Percentiles rank a stretch among this genome's conserved stretches.
Conservation (phyloP, 2,329 filamentous ascomycete genomes). For the Aureobasidium namibiae region DNA sequence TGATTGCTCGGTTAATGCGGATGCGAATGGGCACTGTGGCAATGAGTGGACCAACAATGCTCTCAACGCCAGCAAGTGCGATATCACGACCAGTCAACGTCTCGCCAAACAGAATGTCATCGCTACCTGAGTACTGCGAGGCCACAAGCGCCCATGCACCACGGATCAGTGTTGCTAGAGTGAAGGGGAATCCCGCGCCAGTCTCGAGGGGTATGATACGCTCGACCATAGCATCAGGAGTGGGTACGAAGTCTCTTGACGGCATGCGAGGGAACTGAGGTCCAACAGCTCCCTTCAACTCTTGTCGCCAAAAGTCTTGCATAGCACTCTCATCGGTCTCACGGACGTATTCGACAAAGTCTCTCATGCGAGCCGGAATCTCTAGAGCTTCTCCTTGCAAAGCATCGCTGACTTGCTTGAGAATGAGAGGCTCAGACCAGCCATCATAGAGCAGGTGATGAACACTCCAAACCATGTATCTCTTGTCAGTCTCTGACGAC, state of each 20-base stretch:
- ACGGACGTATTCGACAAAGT: slow-evolving; percentile 28
- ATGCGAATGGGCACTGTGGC: slow-evolving; percentile 32
- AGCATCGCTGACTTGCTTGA: slow-evolving; percentile 22
- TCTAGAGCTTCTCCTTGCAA: not conserved
- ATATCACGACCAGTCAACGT: slow-evolving; percentile 30
- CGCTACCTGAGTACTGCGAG: slow-evolving; percentile 21
- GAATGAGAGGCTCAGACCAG: slow-evolving; percentile 28
- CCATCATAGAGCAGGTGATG: slow-evolving; percentile 36
- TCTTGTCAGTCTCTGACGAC: not conserved
- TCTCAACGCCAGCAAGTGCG: slow-evolving; percentile 25
- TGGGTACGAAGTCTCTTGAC: slow-evolving; percentile 17
- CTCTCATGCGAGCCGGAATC: slow-evolving; percentile 16
- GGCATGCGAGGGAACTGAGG: slow-evolving; percentile 28
- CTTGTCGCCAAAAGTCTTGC: slow-evolving; percentile 27
- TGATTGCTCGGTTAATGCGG: slow-evolving; percentile 20
- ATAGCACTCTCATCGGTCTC: slow-evolving; percentile 19
- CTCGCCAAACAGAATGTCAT: slow-evolving; percentile 29
- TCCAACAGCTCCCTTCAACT: slow-evolving; percentile 23
- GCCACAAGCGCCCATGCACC: slow-evolving; percentile 27
- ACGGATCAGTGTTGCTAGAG: slow-evolving; percentile 24
- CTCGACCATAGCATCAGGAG: slow-evolving; percentile 21
- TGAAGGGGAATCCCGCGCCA: slow-evolving; percentile 21
- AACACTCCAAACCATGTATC: slow-evolving; percentile 26
- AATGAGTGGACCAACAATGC: slow-evolving; percentile 30
- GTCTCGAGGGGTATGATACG: slow-evolving; percentile 16